Conservation (phyloP, 352 stramenopile genomes). For the Globisporangium cederbergense region DNA sequence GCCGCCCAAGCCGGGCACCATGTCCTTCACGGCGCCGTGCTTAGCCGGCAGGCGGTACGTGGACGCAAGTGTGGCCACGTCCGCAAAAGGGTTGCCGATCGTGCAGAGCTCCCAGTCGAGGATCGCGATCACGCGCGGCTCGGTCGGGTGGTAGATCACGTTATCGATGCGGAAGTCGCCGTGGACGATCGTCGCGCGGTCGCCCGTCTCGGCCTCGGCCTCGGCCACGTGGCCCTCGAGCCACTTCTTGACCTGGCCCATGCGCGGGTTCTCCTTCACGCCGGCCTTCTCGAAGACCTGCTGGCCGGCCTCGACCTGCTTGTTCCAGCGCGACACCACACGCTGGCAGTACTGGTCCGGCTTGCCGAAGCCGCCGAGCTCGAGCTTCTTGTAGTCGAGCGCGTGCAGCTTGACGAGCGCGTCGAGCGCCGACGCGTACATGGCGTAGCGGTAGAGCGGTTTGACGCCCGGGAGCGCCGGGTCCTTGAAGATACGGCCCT, state of each 20-base stretch:
- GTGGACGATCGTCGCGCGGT: slow-evolving; percentile 59
- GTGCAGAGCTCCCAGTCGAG: slow-evolving; percentile 89
- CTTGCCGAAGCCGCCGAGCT: slow-evolving; percentile 54
- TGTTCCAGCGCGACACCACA: slow-evolving; percentile 70
- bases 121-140: slow-evolving; percentile 77
- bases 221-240: slow-evolving; percentile 49
- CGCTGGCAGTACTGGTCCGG: slow-evolving; percentile 69
- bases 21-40: slow-evolving; percentile 39
- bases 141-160: slow-evolving; percentile 81
- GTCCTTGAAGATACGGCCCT: slow-evolving; percentile 74
- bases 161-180: slow-evolving; percentile 89
- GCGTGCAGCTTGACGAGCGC: slow-evolving; percentile 62
- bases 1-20: slow-evolving; percentile 47
- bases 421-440: slow-evolving; percentile 74
- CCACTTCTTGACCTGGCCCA: slow-evolving; percentile 55
- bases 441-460: slow-evolving; percentile 72
- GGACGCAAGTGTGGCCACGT: slow-evolving; percentile 69
- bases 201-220: slow-evolving; percentile 43
- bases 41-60: slow-evolving; percentile 45
- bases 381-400: slow-evolving; percentile 57
- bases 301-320: slow-evolving; percentile 54
- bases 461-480: slow-evolving; percentile 57
- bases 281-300: slow-evolving; percentile 42
- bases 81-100: slow-evolving; percentile 79
- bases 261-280: slow-evolving; percentile 53